A percentile compares a stretch with the other conserved stretches of the same genome.
These are phyloP conservation scores for Echinochloa phyllopogon DNA, from an alignment of 176 grass and related monocot species.

Conservation along the genomic window DNA sequence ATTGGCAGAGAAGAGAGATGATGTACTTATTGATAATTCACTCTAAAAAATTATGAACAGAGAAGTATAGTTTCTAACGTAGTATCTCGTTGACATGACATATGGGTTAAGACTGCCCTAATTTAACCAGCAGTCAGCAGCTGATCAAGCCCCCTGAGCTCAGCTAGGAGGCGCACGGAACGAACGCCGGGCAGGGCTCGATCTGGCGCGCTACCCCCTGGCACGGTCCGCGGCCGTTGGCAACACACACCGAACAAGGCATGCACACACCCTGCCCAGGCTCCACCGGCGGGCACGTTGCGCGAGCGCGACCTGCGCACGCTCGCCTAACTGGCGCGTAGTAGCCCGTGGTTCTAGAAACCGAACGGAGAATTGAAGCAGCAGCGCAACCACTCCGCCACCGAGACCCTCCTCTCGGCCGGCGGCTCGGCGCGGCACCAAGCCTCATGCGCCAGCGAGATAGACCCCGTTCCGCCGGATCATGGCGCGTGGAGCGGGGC, in stretches of 20 bases:
- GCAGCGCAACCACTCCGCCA: not conserved
- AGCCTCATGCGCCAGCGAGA: too few species aligned
- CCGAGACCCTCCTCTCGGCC: not conserved
- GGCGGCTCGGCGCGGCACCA: too few species aligned
- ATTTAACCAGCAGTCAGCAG: too few species aligned
- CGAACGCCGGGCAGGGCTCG: not conserved
- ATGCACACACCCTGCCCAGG: not conserved
- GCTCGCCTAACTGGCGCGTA: too few species aligned
- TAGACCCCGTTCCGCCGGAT: not conserved
- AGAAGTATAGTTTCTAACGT: too few species aligned
- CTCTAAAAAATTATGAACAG: too few species aligned
- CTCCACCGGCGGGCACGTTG: not conserved
- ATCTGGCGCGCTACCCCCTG: not conserved
- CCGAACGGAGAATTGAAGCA: not conserved
- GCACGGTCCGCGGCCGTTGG: not conserved
- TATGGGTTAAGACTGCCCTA: too few species aligned
- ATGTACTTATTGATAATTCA: too few species aligned
- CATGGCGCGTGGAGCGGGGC: not conserved
- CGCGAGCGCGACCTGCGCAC: not conserved
- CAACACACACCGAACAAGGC: not conserved
- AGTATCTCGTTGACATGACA: too few species aligned
- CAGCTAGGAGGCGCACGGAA: not conserved
- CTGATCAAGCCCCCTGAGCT: too few species aligned
- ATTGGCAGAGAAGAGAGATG: too few species aligned
- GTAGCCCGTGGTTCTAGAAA: not conserved